Percentiles rank a stretch among this genome's conserved stretches.
Evolutionary conservation across 805 yeast species (phyloP).

Genomic region (Suhomyces prunicola): DNA sequence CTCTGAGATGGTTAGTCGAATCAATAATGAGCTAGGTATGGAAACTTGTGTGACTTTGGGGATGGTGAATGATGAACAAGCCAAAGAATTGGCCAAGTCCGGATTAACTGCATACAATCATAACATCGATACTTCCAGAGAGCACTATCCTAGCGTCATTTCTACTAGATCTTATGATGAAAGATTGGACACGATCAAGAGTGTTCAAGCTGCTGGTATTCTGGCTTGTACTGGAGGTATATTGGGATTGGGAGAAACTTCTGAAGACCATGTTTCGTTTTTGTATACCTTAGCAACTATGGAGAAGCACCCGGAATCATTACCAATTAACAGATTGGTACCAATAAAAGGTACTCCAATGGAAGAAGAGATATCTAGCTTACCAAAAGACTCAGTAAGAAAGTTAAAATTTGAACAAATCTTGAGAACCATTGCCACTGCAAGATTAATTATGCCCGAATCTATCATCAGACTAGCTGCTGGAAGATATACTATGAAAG

Average conservation of each 20-base stretch:
- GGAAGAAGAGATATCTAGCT: slow-evolving; percentile 47
- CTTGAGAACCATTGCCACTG: slow-evolving; percentile 70
- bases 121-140: slow-evolving; percentile 76
- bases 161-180: slow-evolving; percentile 71
- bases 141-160: slow-evolving; percentile 70
- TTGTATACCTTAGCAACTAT: slow-evolving; percentile 63
- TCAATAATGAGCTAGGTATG: slow-evolving; percentile 59
- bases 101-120: slow-evolving; percentile 83
- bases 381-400: slow-evolving; percentile 33
- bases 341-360: slow-evolving; percentile 78
- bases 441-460: slow-evolving; percentile 69
- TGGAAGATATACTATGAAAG: slow-evolving; percentile 79
- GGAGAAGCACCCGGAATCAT: slow-evolving; percentile 73
- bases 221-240: slow-evolving; percentile 79
- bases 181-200: slow-evolving; percentile 60
- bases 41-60: slow-evolving; percentile 82
- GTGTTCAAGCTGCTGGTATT: slow-evolving; percentile 61
- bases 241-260: slow-evolving; percentile 72
- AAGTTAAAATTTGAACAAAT: slow-evolving; percentile 58
- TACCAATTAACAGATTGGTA: slow-evolving; percentile 78
- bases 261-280: slow-evolving; percentile 67
- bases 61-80: slow-evolving; percentile 69
- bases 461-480: slow-evolving; percentile 75
- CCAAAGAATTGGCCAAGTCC: slow-evolving; percentile 54
- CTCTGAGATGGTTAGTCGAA: slow-evolving; percentile 59